Conservation (phyloP, 1,284 basidiomycete species). For the Rugosomyces carneus region DNA sequence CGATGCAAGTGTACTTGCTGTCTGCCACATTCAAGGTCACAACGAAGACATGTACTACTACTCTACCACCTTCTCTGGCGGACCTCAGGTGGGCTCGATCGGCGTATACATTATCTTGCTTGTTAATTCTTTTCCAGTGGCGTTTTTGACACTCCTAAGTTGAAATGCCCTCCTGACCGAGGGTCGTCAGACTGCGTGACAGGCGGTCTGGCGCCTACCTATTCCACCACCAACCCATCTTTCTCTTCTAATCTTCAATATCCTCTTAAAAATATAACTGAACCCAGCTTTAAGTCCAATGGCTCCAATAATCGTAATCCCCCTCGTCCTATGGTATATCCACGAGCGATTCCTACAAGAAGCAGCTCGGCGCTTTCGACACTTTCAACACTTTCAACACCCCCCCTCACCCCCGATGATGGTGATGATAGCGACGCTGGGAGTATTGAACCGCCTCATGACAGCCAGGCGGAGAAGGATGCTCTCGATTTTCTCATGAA, state of each 20-base stretch:
- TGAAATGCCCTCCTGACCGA: conserved; percentile 87
- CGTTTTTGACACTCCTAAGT: conserved; percentile 83
- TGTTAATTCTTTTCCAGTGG: conserved; percentile 45
- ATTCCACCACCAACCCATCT: conserved; percentile 35
- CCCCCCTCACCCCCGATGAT: conserved; percentile 58
- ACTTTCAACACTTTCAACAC: conserved; percentile 51
- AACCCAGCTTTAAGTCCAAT: conserved; percentile 5
- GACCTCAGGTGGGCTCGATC: conserved; percentile 61
- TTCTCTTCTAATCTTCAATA: conserved; percentile 28
- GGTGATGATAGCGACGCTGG: conserved; percentile 34
- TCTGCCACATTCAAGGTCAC: conserved; percentile 74
- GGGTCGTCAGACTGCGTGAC: conserved; percentile 90
- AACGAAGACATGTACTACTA: conserved; percentile 80
- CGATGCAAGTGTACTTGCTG: conserved; percentile 73
- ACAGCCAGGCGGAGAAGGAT: conserved; percentile 44
- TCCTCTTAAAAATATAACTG: conserved; percentile 7
- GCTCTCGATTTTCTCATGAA: conserved; percentile 71
- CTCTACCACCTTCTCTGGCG: conserved; percentile 84
- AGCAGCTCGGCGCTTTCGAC: conserved; percentile 39
- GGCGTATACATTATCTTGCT: conserved; percentile 12
- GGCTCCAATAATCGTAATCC: conserved; percentile 15
- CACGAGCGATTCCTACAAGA: conserved; percentile 40
- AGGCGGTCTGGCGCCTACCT: conserved; percentile 71
- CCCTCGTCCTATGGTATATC: conserved; percentile 22
- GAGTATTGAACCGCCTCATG: conserved; percentile 20